phyloP scores from a whole-genome alignment of 1,284 basidiomycete genomes.

The Leccinum subspadiceum region DNA sequence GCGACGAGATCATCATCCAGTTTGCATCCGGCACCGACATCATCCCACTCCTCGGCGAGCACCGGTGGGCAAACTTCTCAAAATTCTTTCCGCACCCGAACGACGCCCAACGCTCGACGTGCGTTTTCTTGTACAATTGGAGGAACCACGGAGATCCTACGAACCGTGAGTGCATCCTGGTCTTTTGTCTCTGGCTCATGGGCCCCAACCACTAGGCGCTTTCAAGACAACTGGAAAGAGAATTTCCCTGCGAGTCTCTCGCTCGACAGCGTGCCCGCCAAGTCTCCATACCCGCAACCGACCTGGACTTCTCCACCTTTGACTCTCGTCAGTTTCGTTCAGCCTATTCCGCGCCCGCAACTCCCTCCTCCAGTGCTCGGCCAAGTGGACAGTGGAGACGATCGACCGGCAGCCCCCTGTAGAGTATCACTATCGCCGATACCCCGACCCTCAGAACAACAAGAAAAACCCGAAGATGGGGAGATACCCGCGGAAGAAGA shows the following conservation, averaged over 20 bases:
- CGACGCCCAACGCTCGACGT: constrained; percentile 17
- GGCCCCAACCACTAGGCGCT: background rate
- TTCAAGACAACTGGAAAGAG: constrained; percentile 28
- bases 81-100: constrained; percentile 4
- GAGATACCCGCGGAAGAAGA: background rate
- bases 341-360: constrained; percentile 21
- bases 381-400: background rate
- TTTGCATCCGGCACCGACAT: constrained; percentile 25
- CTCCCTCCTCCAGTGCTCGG: background rate
- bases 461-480: background rate
- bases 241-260: constrained; percentile 15
- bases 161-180: constrained; percentile 24
- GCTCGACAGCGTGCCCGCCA: constrained; percentile 16
- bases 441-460: background rate
- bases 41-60: constrained; percentile 30
- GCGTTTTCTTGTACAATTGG: constrained; percentile 33
- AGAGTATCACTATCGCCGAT: background rate
- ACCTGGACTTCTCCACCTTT: constrained; percentile 22
- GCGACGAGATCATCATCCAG: constrained; percentile 32
- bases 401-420: background rate
- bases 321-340: constrained; percentile 23
- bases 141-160: constrained; percentile 31
- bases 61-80: constrained; percentile 22
- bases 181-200: background rate
- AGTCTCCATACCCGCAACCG: constrained; percentile 29